Evolutionary conservation across 176 grass and related monocot species (phyloP), one percentile per base, ranked within the genome.

Genomic region (Oryza nivara): DNA sequence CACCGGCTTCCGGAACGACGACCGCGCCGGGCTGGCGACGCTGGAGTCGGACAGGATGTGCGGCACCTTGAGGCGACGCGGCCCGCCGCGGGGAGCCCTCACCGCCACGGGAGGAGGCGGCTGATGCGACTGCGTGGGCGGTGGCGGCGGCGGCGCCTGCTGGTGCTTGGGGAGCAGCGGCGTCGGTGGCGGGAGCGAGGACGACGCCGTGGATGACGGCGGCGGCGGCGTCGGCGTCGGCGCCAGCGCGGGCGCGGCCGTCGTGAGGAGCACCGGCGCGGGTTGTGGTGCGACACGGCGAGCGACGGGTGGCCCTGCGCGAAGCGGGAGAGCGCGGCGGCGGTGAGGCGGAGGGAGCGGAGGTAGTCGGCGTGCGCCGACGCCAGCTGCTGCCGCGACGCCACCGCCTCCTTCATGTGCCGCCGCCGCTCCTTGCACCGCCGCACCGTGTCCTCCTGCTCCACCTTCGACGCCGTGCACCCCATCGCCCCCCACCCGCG

Each of bases 361-460:
- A 99, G 96, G 83, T 99, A 99, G 49, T 99, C 96, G 68, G 89
- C 88, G 88, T 99, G 96, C 15, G 93, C 86, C 35, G 97, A 92
- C 61, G 97, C 97, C 49, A 99, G 91, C 80, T 86, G 90, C 78
- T 99, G 97, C 28, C 97, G 90, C 69, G 92, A 89, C 51, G 91
- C 74, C 17, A 96, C 97, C 1, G 90, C 93, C 43, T 94, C 89
- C 86, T 92, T 99, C 78, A 99, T 99, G 75, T 94, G 79, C 19
- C 90, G 93, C 43, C 93, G 93, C 3, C 97, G 90, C 92, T 99
- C 97, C 93, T 94, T 96, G 97, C 97, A 99, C 52, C 97, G 93
- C 7, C 97, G 89, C 67, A 99, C 97, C 52, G 93, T 96, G 86
- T 96, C 97, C 80, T 99, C 97, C 67, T 99, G 92, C 63, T 99